These are phyloP conservation scores for Tolypocladium tundrense DNA, from an alignment of 2,329 filamentous ascomycete species.

Conservation along the genomic window DNA sequence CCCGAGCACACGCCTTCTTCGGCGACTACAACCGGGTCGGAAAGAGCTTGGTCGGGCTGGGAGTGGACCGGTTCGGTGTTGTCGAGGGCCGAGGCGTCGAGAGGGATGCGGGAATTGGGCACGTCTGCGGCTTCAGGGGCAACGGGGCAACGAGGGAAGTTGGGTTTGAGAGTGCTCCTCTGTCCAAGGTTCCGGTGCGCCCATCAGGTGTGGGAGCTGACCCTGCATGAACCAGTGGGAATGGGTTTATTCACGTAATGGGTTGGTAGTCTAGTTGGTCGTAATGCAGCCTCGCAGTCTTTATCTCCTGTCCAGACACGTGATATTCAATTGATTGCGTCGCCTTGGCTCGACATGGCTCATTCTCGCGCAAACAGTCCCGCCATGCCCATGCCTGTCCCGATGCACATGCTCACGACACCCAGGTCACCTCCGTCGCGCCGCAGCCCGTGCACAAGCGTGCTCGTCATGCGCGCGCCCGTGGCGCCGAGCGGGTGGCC, in stretches of 20 bases:
- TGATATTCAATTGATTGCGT: neutral
- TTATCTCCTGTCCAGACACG: neutral
- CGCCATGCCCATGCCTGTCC: constrained; percentile 71
- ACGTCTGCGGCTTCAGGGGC: constrained; percentile 20
- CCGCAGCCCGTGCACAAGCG: constrained; percentile 54
- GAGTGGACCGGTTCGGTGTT: constrained; percentile 26
- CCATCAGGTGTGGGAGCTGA: neutral
- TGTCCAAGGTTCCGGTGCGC: neutral
- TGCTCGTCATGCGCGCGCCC: constrained; percentile 69
- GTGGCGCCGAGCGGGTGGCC: constrained; percentile 88
- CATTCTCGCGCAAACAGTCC: constrained; percentile 56
- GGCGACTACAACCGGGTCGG: constrained; percentile 37
- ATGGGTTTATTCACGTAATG: neutral
- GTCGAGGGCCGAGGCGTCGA: constrained; percentile 32
- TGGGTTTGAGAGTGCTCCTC: too few relatives aligned
- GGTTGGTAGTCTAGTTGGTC: neutral
- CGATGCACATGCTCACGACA: constrained; percentile 85
- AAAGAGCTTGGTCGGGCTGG: constrained; percentile 25
- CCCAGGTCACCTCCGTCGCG: constrained; percentile 66
- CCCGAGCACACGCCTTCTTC: constrained; percentile 43
- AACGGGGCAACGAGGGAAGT: neutral
- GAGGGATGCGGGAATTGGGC: constrained; percentile 25
- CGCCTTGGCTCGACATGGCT: neutral
- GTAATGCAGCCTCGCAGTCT: neutral
- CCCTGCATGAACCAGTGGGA: neutral